Conservation (phyloP, 73 alveolate genomes). For the Paramecium sexaurelia region DNA sequence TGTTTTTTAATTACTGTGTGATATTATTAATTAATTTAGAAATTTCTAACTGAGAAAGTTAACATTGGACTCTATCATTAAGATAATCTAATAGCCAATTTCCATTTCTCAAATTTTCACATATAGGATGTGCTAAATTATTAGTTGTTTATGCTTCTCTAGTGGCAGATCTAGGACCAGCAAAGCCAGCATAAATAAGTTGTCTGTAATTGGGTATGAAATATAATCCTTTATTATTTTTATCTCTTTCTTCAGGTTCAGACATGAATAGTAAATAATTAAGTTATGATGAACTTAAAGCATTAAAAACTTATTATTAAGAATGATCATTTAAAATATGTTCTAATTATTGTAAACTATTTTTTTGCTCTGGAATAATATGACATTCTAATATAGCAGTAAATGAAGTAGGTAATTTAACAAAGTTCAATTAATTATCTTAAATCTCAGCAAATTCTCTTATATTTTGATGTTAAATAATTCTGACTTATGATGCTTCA, state of each 20-base stretch:
- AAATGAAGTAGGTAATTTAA: conserved; percentile 52
- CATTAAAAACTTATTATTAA: conserved; percentile 49
- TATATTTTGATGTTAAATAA: conserved; percentile 7
- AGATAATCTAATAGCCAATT: conserved; percentile 95
- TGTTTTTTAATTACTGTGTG: neutral
- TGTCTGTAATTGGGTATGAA: conserved; percentile 68
- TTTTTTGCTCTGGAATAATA: neutral
- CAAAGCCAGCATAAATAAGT: conserved; percentile 73
- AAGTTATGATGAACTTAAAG: conserved; percentile 78
- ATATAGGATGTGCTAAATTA: conserved; percentile 64
- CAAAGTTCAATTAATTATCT: neutral
- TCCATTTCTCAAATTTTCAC: conserved; percentile 91
- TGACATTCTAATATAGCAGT: conserved; percentile 39
- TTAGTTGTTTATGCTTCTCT: conserved; percentile 58
- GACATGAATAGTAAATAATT: conserved; percentile 70
- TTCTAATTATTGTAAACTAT: neutral
- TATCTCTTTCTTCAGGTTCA: conserved; percentile 80
- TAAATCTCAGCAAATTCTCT: conserved; percentile 56
- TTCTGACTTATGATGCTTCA: conserved; percentile 12
- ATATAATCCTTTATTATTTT: conserved; percentile 73
- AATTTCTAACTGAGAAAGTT: neutral
- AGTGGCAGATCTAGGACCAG: conserved; percentile 60
- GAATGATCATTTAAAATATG: neutral
- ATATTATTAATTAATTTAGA: neutral
- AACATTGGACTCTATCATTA: conserved; percentile 65